Base-by-base conservation (phyloP, 2,329 filamentous ascomycete species). In the Monosporascus cannonballus region DNA sequence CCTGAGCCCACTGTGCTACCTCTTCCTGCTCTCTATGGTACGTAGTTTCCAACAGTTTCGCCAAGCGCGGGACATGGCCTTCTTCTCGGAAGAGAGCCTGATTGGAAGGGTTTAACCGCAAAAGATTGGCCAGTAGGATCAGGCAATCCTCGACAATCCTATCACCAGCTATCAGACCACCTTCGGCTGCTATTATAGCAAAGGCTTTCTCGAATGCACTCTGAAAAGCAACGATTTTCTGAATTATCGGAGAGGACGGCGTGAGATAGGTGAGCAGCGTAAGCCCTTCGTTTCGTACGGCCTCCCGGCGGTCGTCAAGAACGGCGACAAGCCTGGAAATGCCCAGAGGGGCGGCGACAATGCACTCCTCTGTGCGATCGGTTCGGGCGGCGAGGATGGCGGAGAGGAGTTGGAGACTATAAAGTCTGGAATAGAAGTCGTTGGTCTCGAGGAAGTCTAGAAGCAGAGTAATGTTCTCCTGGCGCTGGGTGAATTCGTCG, bases 401-500 rank as follows among this genome's bases (percentile, higher is more conserved):
- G 24, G 87, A 85, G 39, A 99, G 84, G 41, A 99, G 79, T 71
- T 97, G 91, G 27, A 99, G 75, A 4, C 90, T 89, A 71, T 97
- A 97, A 1, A 97, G 80, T 24, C 93, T 86, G 22, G 90, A 89
- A 71, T 95, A 96, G 65, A 96, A 96, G 64, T 96, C 92, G 59
- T 78, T 79, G 15, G 86, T 84, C 60, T 96, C 93, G 59, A 99
- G 80, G 52, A 99, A 88, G 67, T 94, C 88, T 55, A 99, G 82
- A 24, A 99, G 81, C 17, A 94, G 77, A 2, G 90, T 93, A 56
- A 96, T 93, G 69, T 99, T 97, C 73, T 97, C 93, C 81, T 96
- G 92, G 57, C 90, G 86, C 77, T 96, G 92, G 36, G 94, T 96
- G 69, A 99, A 99, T 71, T 97, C 93, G 72, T 99, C 94, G 51